Conservation (phyloP, 208 protist genomes). For the Trypanosoma avium region DNA sequence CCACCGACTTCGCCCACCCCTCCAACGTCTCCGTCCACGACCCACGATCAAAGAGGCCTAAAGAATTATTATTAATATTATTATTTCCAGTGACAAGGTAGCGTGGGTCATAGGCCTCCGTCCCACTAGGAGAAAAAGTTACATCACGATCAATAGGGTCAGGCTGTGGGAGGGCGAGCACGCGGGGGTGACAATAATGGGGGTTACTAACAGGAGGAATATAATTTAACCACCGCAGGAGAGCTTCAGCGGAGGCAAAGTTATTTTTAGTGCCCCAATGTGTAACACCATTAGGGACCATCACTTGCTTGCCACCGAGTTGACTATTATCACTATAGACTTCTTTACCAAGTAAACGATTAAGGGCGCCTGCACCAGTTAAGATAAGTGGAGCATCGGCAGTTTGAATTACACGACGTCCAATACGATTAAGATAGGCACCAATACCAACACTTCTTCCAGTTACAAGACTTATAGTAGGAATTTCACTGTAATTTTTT, state of each 20-base stretch:
- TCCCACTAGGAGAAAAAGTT: slow-evolving; percentile 59
- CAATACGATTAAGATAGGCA: slow-evolving; percentile 97
- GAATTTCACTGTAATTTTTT: slow-evolving; percentile 95
- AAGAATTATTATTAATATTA: slow-evolving; percentile 26
- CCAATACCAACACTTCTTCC: slow-evolving; percentile 98
- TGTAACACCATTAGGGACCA: slow-evolving; percentile 96
- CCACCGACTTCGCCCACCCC: slow-evolving; percentile 97
- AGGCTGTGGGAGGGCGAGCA: slow-evolving; percentile 28
- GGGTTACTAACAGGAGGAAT: slow-evolving; percentile 70
- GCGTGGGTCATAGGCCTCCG: slow-evolving; percentile 85
- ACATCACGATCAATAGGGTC: slow-evolving; percentile 85
- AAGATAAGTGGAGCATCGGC: slow-evolving; percentile 93
- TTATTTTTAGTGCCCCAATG: slow-evolving; percentile 90
- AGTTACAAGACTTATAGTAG: slow-evolving; percentile 97
- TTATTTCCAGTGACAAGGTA: slow-evolving; percentile 63
- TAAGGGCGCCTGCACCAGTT: slow-evolving; percentile 93
- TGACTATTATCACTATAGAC: slow-evolving; percentile 98
- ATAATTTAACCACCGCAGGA: slow-evolving; percentile 91
- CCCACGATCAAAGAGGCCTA: slow-evolving; percentile 90
- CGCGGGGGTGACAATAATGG: slow-evolving; percentile 43
- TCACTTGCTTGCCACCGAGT: slow-evolving; percentile 96
- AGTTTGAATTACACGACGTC: slow-evolving; percentile 96
- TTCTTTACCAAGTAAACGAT: slow-evolving; percentile 94
- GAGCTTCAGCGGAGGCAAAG: slow-evolving; percentile 58
- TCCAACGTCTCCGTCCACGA: slow-evolving; percentile 91